Evolutionary conservation across 108 stramenopile species (phyloP), one percentile per base, ranked within the genome.

Genomic region (Phaeodactylum tricornutum): DNA sequence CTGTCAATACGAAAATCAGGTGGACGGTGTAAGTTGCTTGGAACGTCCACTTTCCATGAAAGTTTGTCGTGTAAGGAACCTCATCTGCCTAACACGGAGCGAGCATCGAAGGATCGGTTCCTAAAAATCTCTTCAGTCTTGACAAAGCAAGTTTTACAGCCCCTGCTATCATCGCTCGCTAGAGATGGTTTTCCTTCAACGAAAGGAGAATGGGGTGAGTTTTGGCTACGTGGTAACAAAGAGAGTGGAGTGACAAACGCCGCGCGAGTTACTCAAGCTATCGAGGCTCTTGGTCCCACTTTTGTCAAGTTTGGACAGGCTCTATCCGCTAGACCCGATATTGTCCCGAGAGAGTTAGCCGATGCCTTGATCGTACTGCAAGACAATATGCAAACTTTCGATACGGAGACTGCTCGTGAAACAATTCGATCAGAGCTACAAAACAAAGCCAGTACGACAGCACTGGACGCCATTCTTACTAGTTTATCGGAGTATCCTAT

Each of bases 271-370:
- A 65, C 64, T 0, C 23, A 24, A 7, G 74, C 68, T 2, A 21
- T 82, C 4, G 79, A 81, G 64, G 19, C 57, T 17, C 50, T 84
- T 21, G 87, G 87, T 21, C 77, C 82, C 5, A 84, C 82, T 9
- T 82, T 74, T 36, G 87, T 81, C 0, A 88, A 88, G 50, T 82
- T 88, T 37, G 82, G 77, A 0, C 87, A 84, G 38, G 77, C 80
- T 0, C 32, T 88, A n/a, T 59, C 74, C 0, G 57, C 69, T 22
- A 50, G 87, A 37, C 87, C 82, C 0, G 87, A 88, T 45, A 64
- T 84, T 21, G 64, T 88, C 11, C 87, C 82, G 0, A 48, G 21
- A 11, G 44, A 72, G 1, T 37, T 88, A 44, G 79, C 82, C 5
- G 21, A 35, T n/a, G 72, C 79, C 0, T 47, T 88, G 43, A 34